A percentile compares a stretch with the other conserved stretches of the same genome.
phyloP scores from a whole-genome alignment of 2,329 filamentous ascomycete genomes.

The Penicillium sclerotigenum region DNA sequence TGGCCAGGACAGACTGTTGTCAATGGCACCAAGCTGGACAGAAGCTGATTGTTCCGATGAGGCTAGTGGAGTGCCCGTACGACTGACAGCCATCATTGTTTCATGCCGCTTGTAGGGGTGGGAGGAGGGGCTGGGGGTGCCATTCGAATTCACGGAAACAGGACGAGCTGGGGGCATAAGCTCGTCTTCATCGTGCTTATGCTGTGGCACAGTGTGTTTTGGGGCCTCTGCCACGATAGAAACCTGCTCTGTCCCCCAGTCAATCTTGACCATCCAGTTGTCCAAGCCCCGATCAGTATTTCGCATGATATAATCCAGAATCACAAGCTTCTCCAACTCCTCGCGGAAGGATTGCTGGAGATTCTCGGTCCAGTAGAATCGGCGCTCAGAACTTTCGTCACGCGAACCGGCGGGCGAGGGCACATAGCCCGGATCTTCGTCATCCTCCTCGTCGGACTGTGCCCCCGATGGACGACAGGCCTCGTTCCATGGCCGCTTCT shows the following conservation, averaged over 20 bases:
- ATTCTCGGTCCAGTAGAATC: slow-evolving; percentile 80
- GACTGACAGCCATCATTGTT: slow-evolving; percentile 73
- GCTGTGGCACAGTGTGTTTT: slow-evolving; percentile 55
- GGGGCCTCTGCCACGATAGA: slow-evolving; percentile 83
- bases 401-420: slow-evolving; percentile 42
- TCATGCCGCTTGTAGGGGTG: slow-evolving; percentile 75
- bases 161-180: slow-evolving; percentile 57
- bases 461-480: slow-evolving; percentile 69
- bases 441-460: slow-evolving; percentile 61
- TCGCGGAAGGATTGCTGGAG: slow-evolving; percentile 91
- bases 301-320: slow-evolving; percentile 97
- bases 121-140: slow-evolving; percentile 34
- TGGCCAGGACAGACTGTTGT: slow-evolving; percentile 97
- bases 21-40: slow-evolving; percentile 85
- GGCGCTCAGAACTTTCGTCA: slow-evolving; percentile 46
- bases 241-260: slow-evolving; percentile 77
- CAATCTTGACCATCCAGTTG: slow-evolving; percentile 99
- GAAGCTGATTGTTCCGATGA: slow-evolving; percentile 51
- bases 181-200: slow-evolving; percentile 46
- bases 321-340: slow-evolving; percentile 93
- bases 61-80: slow-evolving; percentile 52
- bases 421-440: slow-evolving; percentile 45
- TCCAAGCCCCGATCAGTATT: slow-evolving; percentile 96
- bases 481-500: slow-evolving; percentile 73
- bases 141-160: slow-evolving; percentile 52